phyloP scores from a whole-genome alignment of 1,284 basidiomycete genomes.

The Cryptococcus floricola region DNA sequence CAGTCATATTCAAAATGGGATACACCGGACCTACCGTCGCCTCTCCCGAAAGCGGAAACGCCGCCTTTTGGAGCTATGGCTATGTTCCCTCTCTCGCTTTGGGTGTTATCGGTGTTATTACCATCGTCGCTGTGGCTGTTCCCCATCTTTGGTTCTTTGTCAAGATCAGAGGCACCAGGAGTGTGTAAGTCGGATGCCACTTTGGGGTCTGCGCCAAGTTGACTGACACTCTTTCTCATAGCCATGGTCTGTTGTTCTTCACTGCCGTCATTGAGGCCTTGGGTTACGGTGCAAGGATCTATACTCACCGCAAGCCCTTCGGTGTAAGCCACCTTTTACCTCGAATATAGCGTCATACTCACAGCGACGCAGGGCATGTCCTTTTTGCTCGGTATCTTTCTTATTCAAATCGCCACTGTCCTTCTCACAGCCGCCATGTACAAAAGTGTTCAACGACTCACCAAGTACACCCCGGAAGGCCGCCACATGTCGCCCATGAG shows the following conservation, averaged over 20 bases:
- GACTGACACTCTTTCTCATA: not conserved
- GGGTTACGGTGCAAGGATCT: slow-evolving; percentile 29
- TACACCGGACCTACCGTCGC: slow-evolving; percentile 23
- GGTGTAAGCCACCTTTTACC: slow-evolving; percentile 14
- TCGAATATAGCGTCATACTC: no score
- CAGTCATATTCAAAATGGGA: slow-evolving; percentile 16
- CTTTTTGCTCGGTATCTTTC: slow-evolving; percentile 23
- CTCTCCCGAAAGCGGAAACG: slow-evolving; percentile 14
- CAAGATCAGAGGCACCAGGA: slow-evolving; percentile 22
- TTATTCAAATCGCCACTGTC: slow-evolving; percentile 19
- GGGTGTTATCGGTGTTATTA: slow-evolving; percentile 29
- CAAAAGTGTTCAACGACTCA: slow-evolving; percentile 26
- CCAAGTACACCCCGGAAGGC: slow-evolving; percentile 30
- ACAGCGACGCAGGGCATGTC: slow-evolving; percentile 19
- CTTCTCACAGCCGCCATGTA: slow-evolving; percentile 24
- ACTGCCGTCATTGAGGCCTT: slow-evolving; percentile 22
- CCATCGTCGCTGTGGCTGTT: slow-evolving; percentile 13
- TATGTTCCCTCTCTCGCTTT: slow-evolving; percentile 31
- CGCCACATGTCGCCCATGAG: slow-evolving; percentile 26
- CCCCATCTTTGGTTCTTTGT: slow-evolving; percentile 27
- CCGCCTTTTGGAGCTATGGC: slow-evolving; percentile 26
- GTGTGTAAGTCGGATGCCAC: slow-evolving; percentile 18
- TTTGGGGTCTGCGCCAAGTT: not conserved
- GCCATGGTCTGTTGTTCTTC: slow-evolving; percentile 26
- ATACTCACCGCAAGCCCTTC: slow-evolving; percentile 18